A percentile compares a stretch with the other conserved stretches of the same genome.
phyloP scores from a whole-genome alignment of 2,329 filamentous ascomycete genomes.

The Trichophyton rubrum region DNA sequence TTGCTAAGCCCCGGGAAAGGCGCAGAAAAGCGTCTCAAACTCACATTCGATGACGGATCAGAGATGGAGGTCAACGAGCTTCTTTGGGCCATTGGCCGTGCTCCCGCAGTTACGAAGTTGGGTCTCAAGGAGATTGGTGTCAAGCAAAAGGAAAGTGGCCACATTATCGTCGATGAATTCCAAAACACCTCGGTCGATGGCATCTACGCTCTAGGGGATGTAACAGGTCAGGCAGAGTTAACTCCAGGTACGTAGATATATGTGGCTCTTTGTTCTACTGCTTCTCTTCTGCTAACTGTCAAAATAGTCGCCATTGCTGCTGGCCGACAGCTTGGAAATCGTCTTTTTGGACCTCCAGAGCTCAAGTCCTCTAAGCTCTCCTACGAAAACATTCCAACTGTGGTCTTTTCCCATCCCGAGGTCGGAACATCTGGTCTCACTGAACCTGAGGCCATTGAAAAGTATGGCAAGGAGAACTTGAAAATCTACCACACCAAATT shows the following conservation, averaged over 20 bases:
- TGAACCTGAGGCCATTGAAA: conserved; percentile 36
- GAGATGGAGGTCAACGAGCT: conserved; percentile 38
- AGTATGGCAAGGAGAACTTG: conserved; percentile 39
- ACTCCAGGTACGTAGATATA: conserved; percentile 32
- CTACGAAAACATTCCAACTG: conserved; percentile 41
- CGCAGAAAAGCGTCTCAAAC: conserved; percentile 35
- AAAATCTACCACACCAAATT: conserved; percentile 41
- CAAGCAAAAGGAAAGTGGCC: conserved; percentile 27
- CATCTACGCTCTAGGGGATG: conserved; percentile 40
- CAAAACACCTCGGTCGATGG: conserved; percentile 39
- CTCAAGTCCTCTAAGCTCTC: conserved; percentile 33
- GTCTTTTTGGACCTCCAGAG: conserved; percentile 37
- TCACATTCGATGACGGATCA: conserved; percentile 32
- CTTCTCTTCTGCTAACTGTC: background rate
- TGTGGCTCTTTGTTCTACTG: background rate
- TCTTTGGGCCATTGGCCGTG: conserved; percentile 40
- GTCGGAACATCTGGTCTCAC: conserved; percentile 40
- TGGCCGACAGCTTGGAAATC: conserved; percentile 38
- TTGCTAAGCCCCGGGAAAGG: conserved; percentile 35
- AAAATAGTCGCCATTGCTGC: conserved; percentile 40
- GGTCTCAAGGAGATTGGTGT: conserved; percentile 32
- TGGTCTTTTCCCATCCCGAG: conserved; percentile 42
- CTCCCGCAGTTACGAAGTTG: conserved; percentile 34
- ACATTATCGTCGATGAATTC: conserved; percentile 38
- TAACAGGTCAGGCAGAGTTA: conserved; percentile 40